A percentile compares a stretch with the other conserved stretches of the same genome.
phyloP scores from a whole-genome alignment of 768 basidiomycete genomes.

The Lactarius indigo region DNA sequence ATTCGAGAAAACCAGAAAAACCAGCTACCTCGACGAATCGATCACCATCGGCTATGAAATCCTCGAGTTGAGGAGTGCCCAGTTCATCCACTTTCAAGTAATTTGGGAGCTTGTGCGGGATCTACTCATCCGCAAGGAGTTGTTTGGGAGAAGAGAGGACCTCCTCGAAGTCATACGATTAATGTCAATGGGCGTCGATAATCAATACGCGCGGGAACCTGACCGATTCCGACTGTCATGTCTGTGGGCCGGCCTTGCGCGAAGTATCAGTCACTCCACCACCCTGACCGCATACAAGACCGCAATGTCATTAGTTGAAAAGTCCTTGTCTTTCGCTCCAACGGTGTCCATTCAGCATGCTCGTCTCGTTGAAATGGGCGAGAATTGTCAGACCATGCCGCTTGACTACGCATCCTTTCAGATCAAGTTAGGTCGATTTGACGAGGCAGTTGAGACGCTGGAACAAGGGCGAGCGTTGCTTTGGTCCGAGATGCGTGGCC shows the following conservation, averaged over 20 bases:
- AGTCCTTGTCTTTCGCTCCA: too few species aligned
- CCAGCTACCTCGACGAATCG: neutral
- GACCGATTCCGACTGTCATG: neutral
- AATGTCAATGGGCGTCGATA: neutral
- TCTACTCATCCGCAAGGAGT: neutral
- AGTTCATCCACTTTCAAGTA: neutral
- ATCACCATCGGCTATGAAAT: neutral
- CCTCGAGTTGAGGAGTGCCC: neutral
- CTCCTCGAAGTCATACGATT: neutral
- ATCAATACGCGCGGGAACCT: neutral
- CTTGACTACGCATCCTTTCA: too few species aligned
- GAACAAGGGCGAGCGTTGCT: too few species aligned
- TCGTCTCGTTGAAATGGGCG: too few species aligned
- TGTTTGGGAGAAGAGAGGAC: neutral
- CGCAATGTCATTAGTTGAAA: too few species aligned
- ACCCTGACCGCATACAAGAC: neutral
- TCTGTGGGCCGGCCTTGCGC: neutral
- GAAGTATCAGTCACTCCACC: neutral
- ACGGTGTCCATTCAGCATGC: too few species aligned
- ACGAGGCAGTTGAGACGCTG: too few species aligned
- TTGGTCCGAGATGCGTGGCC: too few species aligned
- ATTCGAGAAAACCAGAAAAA: neutral
- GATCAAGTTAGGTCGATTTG: too few species aligned
- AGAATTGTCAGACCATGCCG: too few species aligned
- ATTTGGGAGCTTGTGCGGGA: fast-evolving